Evolutionary conservation across 2,329 filamentous ascomycete species (phyloP).

Genomic region (Neocucurbitaria cava): DNA sequence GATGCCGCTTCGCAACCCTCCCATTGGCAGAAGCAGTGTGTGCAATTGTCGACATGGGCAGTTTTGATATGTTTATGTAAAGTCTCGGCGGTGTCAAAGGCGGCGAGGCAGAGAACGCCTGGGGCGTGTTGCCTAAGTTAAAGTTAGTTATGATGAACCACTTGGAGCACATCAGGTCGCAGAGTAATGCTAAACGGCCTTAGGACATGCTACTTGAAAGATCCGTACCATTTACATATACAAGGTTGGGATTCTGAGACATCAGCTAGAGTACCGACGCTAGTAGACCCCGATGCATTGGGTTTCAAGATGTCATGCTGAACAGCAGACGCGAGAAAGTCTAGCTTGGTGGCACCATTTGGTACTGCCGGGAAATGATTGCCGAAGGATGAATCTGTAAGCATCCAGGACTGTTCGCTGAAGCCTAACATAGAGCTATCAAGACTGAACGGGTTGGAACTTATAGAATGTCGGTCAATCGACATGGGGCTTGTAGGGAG

Average conservation of each 20-base stretch:
- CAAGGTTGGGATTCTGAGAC: slow-evolving; percentile 20
- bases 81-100: slow-evolving; percentile 35
- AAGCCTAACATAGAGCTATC: slow-evolving; percentile 28
- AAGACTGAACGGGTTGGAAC: slow-evolving; percentile 23
- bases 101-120: slow-evolving; percentile 34
- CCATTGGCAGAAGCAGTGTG: slow-evolving; percentile 47
- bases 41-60: slow-evolving; percentile 44
- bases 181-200: no score
- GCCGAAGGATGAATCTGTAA: slow-evolving; percentile 31
- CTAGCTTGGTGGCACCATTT: slow-evolving; percentile 29
- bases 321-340: slow-evolving; percentile 38
- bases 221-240: slow-evolving; percentile 41
- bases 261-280: slow-evolving; percentile 7
- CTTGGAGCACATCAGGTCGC: no score
- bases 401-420: slow-evolving; percentile 37
- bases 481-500: slow-evolving; percentile 31
- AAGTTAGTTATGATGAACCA: no score
- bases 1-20: slow-evolving; percentile 39
- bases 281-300: slow-evolving; percentile 11
- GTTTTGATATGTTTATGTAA: slow-evolving; percentile 48
- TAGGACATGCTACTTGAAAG: neutral
- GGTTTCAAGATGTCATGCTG: slow-evolving; percentile 35
- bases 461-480: slow-evolving; percentile 17
- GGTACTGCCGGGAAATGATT: slow-evolving; percentile 18
- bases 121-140: slow-evolving; percentile 32